Conservation (phyloP, 768 basidiomycete genomes). For the Lactarius sp. region DNA sequence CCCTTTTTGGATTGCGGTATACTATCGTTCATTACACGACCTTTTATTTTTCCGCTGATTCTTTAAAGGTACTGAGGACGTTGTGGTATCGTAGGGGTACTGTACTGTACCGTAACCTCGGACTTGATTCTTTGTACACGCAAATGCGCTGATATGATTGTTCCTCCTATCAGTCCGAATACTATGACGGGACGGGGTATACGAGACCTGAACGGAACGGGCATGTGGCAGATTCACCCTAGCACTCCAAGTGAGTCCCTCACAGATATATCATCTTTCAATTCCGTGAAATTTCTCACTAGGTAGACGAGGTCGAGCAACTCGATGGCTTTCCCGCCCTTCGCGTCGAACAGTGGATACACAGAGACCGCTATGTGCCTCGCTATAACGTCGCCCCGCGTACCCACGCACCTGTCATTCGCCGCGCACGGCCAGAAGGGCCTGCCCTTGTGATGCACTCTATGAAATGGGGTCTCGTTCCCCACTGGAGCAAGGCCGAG, state of each 20-base stretch:
- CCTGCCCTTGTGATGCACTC: constrained; percentile 57
- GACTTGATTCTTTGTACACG: too few species aligned
- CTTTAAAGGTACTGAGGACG: too few species aligned
- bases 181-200: too few species aligned
- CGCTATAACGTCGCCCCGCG: constrained; percentile 85
- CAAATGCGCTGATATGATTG: too few species aligned
- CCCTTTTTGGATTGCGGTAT: too few species aligned
- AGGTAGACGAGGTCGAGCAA: constrained; percentile 28
- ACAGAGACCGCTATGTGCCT: constrained; percentile 51
- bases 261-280: neutral
- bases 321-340: constrained; percentile 43
- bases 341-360: constrained; percentile 53
- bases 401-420: constrained; percentile 69
- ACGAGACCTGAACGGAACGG: too few species aligned
- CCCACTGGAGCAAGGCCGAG: too few species aligned
- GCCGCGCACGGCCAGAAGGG: constrained; percentile 32
- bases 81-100: too few species aligned
- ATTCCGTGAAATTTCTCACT: neutral
- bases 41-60: too few species aligned
- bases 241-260: constrained; percentile 39
- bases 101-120: too few species aligned
- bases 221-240: constrained; percentile 65
- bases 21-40: too few species aligned
- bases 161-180: too few species aligned
- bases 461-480: constrained; percentile 90